A percentile compares a stretch with the other conserved stretches of the same genome.
phyloP scores from a whole-genome alignment of 2,329 filamentous ascomycete species.

The Hypoxylon sp. region DNA sequence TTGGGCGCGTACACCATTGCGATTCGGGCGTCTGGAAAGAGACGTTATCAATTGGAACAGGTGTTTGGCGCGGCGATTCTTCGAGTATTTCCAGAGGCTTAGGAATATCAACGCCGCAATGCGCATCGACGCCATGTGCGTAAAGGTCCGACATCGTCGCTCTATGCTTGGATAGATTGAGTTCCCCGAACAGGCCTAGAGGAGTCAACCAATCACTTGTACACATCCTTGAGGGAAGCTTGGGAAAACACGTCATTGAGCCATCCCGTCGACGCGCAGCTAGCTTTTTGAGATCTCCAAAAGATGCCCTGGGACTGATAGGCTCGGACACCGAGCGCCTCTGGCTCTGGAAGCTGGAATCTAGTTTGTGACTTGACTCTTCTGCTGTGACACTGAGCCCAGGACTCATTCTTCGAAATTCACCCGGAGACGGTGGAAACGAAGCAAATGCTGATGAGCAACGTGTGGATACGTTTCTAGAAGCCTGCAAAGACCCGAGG shows the following conservation, averaged over 20 bases:
- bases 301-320: slow-evolving; percentile 27
- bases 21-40: not conserved
- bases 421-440: slow-evolving; percentile 28
- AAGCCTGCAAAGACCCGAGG: slow-evolving; percentile 15
- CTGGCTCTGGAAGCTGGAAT: slow-evolving; percentile 5
- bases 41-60: slow-evolving; percentile 10
- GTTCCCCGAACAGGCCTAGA: slow-evolving; percentile 38
- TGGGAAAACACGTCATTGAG: slow-evolving; percentile 49
- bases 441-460: slow-evolving; percentile 31
- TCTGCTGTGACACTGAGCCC: slow-evolving; percentile 25
- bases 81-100: slow-evolving; percentile 39
- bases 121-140: slow-evolving; percentile 50
- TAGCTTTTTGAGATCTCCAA: slow-evolving; percentile 14
- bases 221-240: slow-evolving; percentile 47
- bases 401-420: slow-evolving; percentile 29
- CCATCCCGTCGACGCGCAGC: slow-evolving; percentile 22
- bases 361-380: slow-evolving; percentile 7
- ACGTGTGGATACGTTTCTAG: slow-evolving; percentile 25
- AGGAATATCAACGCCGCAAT: slow-evolving; percentile 38
- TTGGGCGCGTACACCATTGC: slow-evolving; percentile 18
- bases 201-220: slow-evolving; percentile 53
- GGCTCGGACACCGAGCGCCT: slow-evolving; percentile 47
- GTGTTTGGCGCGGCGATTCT: slow-evolving; percentile 38
- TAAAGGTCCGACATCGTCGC: slow-evolving; percentile 43
- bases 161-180: slow-evolving; percentile 19